Conservation (phyloP, 2,329 filamentous ascomycete species). For the Purpureocillium lavendulum region DNA sequence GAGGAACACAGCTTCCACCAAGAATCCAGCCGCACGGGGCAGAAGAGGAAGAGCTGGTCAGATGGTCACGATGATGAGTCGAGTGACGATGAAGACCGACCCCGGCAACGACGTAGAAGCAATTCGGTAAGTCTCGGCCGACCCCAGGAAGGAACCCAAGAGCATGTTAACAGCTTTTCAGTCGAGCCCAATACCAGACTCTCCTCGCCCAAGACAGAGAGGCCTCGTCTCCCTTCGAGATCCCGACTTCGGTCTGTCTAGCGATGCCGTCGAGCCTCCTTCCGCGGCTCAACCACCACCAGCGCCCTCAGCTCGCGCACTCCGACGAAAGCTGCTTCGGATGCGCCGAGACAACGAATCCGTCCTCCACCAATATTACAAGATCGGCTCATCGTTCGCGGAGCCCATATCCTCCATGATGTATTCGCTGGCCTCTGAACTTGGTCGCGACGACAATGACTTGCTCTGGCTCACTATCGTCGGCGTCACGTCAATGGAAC, state of each 20-base stretch:
- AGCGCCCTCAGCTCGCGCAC: constrained; percentile 59
- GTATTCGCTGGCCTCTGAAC: constrained; percentile 88
- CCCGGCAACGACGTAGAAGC: constrained; percentile 72
- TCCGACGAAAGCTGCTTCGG: constrained; percentile 66
- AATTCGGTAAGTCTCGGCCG: constrained; percentile 69
- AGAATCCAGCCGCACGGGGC: constrained; percentile 34
- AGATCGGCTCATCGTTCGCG: constrained; percentile 79
- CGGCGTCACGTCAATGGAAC: constrained; percentile 86
- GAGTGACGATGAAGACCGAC: constrained; percentile 67
- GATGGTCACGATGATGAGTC: constrained; percentile 61
- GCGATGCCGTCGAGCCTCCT: constrained; percentile 43
- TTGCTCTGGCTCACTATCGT: constrained; percentile 92
- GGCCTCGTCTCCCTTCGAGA: constrained; percentile 50
- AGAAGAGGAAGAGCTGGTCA: constrained; percentile 76
- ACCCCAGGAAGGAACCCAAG: too few relatives aligned
- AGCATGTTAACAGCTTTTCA: constrained; percentile 16
- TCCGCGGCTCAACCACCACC: constrained; percentile 51
- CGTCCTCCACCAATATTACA: constrained; percentile 75
- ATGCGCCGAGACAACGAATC: constrained; percentile 70
- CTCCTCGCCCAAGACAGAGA: constrained; percentile 52
- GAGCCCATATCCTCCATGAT: constrained; percentile 92
- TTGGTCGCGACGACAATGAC: constrained; percentile 95
- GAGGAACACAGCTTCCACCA: constrained; percentile 33
- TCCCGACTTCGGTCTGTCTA: constrained; percentile 35
- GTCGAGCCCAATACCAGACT: constrained; percentile 59